These are phyloP conservation scores for Tylopilus sp. DNA, from an alignment of 768 basidiomycete genomes.

Conservation along the genomic window DNA sequence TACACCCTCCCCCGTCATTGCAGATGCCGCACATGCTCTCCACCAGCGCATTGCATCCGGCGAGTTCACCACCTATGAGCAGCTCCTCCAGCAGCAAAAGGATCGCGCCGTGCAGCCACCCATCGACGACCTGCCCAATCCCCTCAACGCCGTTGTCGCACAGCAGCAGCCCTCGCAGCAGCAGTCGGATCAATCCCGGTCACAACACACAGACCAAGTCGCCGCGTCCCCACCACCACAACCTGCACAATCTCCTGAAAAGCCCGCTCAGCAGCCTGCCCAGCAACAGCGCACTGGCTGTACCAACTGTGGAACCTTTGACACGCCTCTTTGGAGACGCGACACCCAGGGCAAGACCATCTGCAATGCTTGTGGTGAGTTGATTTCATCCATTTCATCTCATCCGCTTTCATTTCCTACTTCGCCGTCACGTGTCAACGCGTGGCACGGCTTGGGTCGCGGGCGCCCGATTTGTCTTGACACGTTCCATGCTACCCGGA, in stretches of 20 bases:
- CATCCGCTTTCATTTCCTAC: conserved; percentile 34
- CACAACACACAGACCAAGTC: conserved; percentile 24
- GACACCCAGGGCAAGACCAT: conserved; percentile 78
- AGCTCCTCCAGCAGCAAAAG: conserved; percentile 29
- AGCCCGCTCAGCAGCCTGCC: conserved; percentile 22
- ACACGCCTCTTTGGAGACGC: conserved; percentile 83
- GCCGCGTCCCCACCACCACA: conserved; percentile 25
- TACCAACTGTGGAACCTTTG: conserved; percentile 71
- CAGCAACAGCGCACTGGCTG: conserved; percentile 48
- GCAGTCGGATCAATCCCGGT: conserved; percentile 14
- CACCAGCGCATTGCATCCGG: conserved; percentile 29
- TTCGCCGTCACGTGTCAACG: conserved; percentile 39
- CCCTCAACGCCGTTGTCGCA: conserved; percentile 7
- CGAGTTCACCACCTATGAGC: conserved; percentile 31
- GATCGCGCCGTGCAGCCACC: conserved; percentile 24
- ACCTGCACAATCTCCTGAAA: conserved; percentile 21
- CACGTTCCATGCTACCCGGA: conserved; percentile 27
- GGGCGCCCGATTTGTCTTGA: conserved; percentile 29
- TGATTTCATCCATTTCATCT: conserved; percentile 27
- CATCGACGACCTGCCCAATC: conserved; percentile 13
- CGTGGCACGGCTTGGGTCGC: conserved; percentile 31
- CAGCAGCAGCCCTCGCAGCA: conserved; percentile 16
- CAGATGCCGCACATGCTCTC: conserved; percentile 23
- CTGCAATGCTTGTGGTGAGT: conserved; percentile 90
- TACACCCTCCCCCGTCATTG: conserved; percentile 16